phyloP scores from a whole-genome alignment of 164 flowering plant species.

The Akebia trifoliata region DNA sequence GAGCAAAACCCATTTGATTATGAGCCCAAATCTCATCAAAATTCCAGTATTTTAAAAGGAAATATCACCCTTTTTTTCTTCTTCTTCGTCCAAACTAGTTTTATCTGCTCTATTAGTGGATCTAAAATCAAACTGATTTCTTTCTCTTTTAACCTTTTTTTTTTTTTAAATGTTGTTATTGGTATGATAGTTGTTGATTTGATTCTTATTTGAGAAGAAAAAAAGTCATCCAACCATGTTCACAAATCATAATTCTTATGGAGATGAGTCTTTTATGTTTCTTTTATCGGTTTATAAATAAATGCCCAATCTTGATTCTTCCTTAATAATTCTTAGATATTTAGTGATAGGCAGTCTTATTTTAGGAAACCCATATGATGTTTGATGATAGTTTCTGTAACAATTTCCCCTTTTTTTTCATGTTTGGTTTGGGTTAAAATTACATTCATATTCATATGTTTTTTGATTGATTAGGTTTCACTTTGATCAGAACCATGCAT shows the following conservation, averaged over 20 bases:
- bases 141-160: neutral
- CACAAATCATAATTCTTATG: neutral
- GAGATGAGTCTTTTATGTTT: neutral
- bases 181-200: conserved; percentile 4
- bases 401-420: no score
- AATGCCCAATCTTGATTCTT: neutral
- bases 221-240: neutral
- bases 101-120: neutral
- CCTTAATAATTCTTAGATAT: neutral
- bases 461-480: neutral
- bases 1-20: neutral
- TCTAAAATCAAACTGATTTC: neutral
- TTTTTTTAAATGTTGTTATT: no score
- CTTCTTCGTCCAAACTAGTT: neutral
- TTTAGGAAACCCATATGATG: neutral
- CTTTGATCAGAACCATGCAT: conserved; percentile 38
- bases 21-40: neutral
- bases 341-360: neutral
- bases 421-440: neutral
- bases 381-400: neutral
- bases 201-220: neutral
- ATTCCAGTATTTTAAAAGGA: neutral
- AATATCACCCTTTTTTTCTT: neutral
- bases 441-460: neutral
- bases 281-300: neutral